Evolutionary conservation across 192 early-diverging fungal genomes (phyloP).

Genomic region (Mortierella claussenii): DNA sequence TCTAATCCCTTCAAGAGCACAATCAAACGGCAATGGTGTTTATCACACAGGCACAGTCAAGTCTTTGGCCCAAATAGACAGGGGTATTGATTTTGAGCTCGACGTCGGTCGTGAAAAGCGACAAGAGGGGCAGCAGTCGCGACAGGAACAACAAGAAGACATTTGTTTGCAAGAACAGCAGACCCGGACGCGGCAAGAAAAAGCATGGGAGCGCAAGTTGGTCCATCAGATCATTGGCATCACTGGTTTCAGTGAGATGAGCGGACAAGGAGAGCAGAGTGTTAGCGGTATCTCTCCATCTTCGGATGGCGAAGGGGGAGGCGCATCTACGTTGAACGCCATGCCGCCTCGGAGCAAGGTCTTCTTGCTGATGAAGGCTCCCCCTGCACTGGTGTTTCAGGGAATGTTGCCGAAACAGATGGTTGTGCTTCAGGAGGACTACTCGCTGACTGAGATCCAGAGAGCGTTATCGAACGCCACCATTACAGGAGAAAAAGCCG

Average conservation of each 20-base stretch:
- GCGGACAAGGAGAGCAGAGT: not conserved
- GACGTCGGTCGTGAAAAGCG: not conserved
- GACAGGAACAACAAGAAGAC: not conserved
- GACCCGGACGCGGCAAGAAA: slow-evolving; percentile 13
- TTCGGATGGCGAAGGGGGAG: not conserved
- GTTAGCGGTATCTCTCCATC: not conserved
- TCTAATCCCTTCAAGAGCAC: not conserved
- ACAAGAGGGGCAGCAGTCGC: not conserved
- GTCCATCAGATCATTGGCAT: slow-evolving; percentile 37
- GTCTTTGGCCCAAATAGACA: not conserved
- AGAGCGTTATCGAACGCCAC: not conserved
- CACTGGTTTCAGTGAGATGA: not conserved
- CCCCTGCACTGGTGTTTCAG: slow-evolving; percentile 6
- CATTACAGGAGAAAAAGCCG: not conserved
- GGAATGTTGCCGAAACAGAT: slow-evolving; percentile 30
- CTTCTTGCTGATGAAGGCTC: slow-evolving; percentile 25
- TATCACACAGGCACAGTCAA: not conserved
- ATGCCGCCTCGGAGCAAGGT: slow-evolving; percentile 5
- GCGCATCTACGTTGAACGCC: not conserved
- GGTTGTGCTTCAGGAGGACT: slow-evolving; percentile 25
- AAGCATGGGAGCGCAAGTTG: slow-evolving; percentile 25
- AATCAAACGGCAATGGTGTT: not conserved
- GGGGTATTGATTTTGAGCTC: too few species aligned
- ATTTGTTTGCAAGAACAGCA: slow-evolving; percentile 3
- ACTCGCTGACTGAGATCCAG: not conserved